Base-by-base conservation (phyloP, 2,329 filamentous ascomycete species). In the Incumbomyces lentus region DNA sequence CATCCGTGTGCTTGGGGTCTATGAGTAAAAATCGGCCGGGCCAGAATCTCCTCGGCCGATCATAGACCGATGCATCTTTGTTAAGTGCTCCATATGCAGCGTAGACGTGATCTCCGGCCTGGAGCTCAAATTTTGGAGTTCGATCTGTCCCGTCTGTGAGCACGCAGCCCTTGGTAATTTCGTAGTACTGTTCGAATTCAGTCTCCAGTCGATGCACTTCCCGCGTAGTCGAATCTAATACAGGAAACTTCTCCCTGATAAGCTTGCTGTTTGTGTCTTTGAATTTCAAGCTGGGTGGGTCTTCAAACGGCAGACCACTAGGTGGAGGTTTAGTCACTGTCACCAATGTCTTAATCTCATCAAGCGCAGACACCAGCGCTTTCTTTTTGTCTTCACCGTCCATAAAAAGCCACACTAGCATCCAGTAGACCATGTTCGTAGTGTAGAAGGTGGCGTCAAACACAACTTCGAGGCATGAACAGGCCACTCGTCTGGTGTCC, bases 371-470 rank as follows among this genome's bases (percentile, higher is more conserved):
- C 12, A 62, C 55, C 14, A 70, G 54, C 12, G 75, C 14, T 17
- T 18, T 17, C 22, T 10, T 18, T 16, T 45, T 37, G 14, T 16
- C 61, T 0, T 56, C 56, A 2, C 63, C 60, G 12, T 65, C 64
- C 1, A 66, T 59, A 45, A 68, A 65, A 33, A 76, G 65, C 40
- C 70, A 68, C 19, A 71, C 59, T 7, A 74, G 51, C 50, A 69
- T 66, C 71, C 73, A 76, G 55, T 73, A 75, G n/a, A 70, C 64
- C 45, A 78, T 59, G 3, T 68, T 65, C 42, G 70, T 70, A 4
- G 70, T 66, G 52, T 78, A 76, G 13, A 70, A 70, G 52, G 75
- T 72, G 56, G 73, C 62, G 8, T 72, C 72, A 74, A 75, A 79
- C 6, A 40, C n/a, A 4, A 46, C 29, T 17, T 46, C 36, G 17